Percentiles rank a stretch among this genome's conserved stretches.
Evolutionary conservation across 768 basidiomycete genomes (phyloP).

Genomic region (Tricholoma terreum): DNA sequence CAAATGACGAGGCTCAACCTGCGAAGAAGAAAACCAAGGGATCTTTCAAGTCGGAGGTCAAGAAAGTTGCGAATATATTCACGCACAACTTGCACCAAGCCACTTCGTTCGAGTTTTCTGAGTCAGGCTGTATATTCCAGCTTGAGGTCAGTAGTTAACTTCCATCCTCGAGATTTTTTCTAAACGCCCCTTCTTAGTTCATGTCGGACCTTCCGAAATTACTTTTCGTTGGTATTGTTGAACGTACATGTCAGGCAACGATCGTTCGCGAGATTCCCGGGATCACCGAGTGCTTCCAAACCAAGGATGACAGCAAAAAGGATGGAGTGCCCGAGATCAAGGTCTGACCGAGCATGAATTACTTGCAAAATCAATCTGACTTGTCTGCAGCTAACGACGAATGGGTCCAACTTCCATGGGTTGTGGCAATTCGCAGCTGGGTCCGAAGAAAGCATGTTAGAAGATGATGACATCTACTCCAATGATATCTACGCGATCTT

Average conservation of each 20-base stretch:
- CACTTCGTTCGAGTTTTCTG: conserved; percentile 69
- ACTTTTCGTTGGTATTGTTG: conserved; percentile 89
- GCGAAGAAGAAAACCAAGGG: conserved; percentile 23
- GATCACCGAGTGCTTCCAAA: conserved; percentile 84
- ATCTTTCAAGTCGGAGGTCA: conserved; percentile 40
- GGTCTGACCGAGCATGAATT: conserved; percentile 30
- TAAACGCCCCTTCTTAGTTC: conserved; percentile 54
- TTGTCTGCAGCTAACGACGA: conserved; percentile 67
- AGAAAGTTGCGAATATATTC: conserved; percentile 49
- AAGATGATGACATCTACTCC: conserved; percentile 81
- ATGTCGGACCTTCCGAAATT: conserved; percentile 86
- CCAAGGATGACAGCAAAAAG: conserved; percentile 56
- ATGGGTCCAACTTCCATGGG: conserved; percentile 90
- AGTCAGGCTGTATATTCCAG: conserved; percentile 67
- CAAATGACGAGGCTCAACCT: conserved; percentile 32
- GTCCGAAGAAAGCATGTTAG: conserved; percentile 56
- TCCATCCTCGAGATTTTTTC: not conserved
- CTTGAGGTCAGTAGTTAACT: conserved; percentile 64
- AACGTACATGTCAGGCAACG: conserved; percentile 78
- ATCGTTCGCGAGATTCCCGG: conserved; percentile 88
- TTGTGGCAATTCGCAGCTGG: conserved; percentile 75
- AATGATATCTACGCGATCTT: conserved; percentile 94
- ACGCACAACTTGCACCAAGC: conserved; percentile 59
- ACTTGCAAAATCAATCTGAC: not conserved
- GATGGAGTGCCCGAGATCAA: conserved; percentile 45